A percentile compares a stretch with the other conserved stretches of the same genome.
Evolutionary conservation across 331 rosid genomes (phyloP).

Genomic region (Cydonia oblonga): DNA sequence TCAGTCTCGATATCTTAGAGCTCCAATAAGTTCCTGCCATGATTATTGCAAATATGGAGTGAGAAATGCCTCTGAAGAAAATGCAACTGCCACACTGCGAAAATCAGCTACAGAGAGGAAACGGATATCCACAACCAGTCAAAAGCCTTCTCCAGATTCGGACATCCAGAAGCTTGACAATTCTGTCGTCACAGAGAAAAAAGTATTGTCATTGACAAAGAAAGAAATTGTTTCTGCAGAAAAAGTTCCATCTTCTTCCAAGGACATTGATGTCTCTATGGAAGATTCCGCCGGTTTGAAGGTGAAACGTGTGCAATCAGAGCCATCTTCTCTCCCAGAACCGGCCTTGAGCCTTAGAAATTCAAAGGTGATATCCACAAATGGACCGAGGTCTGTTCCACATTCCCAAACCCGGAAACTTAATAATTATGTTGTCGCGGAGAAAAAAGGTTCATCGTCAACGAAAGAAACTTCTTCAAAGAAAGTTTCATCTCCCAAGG

Average conservation of each 20-base stretch:
- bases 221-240: not conserved
- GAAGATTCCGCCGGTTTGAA: slow-evolving; percentile 16
- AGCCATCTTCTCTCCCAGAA: slow-evolving; percentile 20
- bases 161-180: slow-evolving; percentile 1
- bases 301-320: not conserved
- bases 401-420: not conserved
- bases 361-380: not conserved
- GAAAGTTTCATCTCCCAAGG: slow-evolving; percentile 16
- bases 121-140: not conserved
- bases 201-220: not conserved
- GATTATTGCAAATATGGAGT: slow-evolving; percentile 69
- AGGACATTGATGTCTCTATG: slow-evolving; percentile 23
- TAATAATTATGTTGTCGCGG: not conserved
- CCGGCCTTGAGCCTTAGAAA: not conserved
- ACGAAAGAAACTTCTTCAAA: slow-evolving; percentile 1
- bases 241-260: slow-evolving; percentile 3
- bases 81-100: slow-evolving; percentile 24
- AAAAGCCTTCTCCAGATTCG: slow-evolving; percentile 19
- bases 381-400: slow-evolving; percentile 14
- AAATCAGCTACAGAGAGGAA: slow-evolving; percentile 18
- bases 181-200: slow-evolving; percentile 9
- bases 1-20: slow-evolving; percentile 61
- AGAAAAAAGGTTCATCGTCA: slow-evolving; percentile 3
- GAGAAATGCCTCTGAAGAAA: slow-evolving; percentile 27
- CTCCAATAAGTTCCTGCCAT: slow-evolving; percentile 54